Evolutionary conservation across 1,284 basidiomycete genomes (phyloP).

Genomic region (Rhodotorula sp.): DNA sequence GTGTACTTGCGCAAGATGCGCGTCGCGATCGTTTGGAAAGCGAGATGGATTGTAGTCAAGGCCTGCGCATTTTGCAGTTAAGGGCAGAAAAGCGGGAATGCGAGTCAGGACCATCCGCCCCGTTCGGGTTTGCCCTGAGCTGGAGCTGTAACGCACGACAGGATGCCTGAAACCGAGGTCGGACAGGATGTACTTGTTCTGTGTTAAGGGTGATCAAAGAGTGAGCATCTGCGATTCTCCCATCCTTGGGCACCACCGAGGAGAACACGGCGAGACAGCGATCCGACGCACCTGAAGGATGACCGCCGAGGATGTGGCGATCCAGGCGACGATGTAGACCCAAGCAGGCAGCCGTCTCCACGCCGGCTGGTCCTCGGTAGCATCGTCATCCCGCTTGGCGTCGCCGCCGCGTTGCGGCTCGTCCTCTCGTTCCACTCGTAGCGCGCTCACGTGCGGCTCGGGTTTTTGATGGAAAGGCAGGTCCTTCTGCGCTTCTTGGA

Average conservation of each 20-base stretch:
- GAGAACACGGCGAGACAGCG: too few species aligned
- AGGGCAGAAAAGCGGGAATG: neutral
- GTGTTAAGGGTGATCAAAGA: neutral
- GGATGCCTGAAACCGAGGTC: conserved; percentile 70
- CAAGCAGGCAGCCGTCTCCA: conserved; percentile 36
- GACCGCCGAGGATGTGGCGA: conserved; percentile 80
- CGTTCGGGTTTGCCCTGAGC: neutral
- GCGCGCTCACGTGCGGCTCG: neutral
- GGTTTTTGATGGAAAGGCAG: conserved; percentile 33
- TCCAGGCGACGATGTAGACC: conserved; percentile 60
- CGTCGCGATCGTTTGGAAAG: conserved; percentile 78
- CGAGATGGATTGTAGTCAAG: conserved; percentile 58
- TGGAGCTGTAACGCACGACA: conserved; percentile 15
- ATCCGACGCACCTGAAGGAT: conserved; percentile 63
- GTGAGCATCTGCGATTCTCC: neutral
- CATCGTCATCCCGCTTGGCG: neutral
- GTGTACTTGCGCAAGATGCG: conserved; percentile 86
- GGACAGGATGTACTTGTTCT: conserved; percentile 92
- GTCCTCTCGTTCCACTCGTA: conserved; percentile 14
- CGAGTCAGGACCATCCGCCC: neutral
- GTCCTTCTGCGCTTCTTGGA: conserved; percentile 18
- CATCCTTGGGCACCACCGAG: neutral
- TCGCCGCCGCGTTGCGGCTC: neutral
- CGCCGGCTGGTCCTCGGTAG: conserved; percentile 10
- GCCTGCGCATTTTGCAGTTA: neutral